phyloP scores from a whole-genome alignment of 768 basidiomycete species.

The Mycena galericulata region DNA sequence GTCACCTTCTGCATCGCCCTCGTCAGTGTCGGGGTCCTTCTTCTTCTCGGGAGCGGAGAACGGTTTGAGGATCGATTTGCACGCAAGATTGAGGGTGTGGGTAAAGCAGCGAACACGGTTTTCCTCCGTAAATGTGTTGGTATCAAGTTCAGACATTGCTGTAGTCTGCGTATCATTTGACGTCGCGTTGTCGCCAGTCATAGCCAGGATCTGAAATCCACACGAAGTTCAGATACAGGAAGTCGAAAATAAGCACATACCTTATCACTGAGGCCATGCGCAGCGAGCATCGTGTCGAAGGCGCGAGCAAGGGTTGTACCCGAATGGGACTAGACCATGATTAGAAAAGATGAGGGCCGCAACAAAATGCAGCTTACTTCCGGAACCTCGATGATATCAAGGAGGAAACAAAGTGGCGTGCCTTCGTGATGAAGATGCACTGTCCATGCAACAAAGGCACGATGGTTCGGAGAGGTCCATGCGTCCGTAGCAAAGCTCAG shows the following conservation, averaged over 20 bases:
- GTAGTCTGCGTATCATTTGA: too few relatives aligned
- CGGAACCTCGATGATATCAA: slow-evolving; percentile 54
- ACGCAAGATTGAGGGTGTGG: slow-evolving; percentile 26
- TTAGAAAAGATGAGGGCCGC: not conserved
- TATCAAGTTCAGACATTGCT: not conserved
- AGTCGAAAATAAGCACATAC: slow-evolving; percentile 34
- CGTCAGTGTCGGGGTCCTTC: not conserved
- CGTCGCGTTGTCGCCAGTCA: slow-evolving; percentile 28
- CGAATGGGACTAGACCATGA: slow-evolving; percentile 42
- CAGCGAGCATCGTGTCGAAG: slow-evolving; percentile 48
- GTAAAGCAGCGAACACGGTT: slow-evolving; percentile 25
- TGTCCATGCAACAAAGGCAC: too few relatives aligned
- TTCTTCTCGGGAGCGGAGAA: slow-evolving; percentile 17
- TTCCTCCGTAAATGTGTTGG: slow-evolving; percentile 6
- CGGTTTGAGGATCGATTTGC: slow-evolving; percentile 20
- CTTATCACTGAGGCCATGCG: slow-evolving; percentile 51
- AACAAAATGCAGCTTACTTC: slow-evolving; percentile 26
- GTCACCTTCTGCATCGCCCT: not conserved
- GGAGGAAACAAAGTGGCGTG: slow-evolving; percentile 38
- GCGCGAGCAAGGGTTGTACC: slow-evolving; percentile 48
- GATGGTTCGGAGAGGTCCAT: too few relatives aligned
- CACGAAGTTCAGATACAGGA: not conserved
- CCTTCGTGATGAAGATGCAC: too few relatives aligned
- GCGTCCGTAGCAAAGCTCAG: slow-evolving; percentile 37
- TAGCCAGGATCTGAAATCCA: slow-evolving; percentile 17